Evolutionary conservation across 306 rosid species (phyloP), one percentile per base, ranked within the genome.

Genomic region (Citrullus mucosospermus): DNA sequence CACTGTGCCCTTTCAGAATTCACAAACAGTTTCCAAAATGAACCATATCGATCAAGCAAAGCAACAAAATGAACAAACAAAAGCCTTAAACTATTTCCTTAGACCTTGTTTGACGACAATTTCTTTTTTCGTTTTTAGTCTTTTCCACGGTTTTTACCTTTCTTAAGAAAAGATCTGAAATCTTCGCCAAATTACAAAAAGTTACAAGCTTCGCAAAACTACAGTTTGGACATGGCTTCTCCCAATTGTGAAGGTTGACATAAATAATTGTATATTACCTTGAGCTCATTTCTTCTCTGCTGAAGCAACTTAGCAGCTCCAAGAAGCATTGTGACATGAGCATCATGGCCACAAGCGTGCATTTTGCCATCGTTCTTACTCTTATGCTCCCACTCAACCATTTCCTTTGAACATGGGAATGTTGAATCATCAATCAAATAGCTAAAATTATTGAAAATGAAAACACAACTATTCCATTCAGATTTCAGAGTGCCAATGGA

Each of bases 341-440:
- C 83, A 70, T 88, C 91, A 75, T 90, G 91, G 48, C 93, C 93
- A 59, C 91, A 90, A 51, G 91, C 90, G 60, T 88, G 93, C 93
- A 90, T 84, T 82, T 84, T 87, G 10, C 93, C 87, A 15, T 57
- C 39, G 43, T 58, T 88, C 86, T 80, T 86, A 86, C 91, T 86
- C 85, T 89, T 89, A 66, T 84, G 84, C 79, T 87, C 90, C 93
- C 93, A 86, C 68, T 87, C 93, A 39, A 87, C 88, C 88, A 87
- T 17, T 89, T 89, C 91, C 91, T 89, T 80, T 63, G 3, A 60
- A 75, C 9, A 72, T 72, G 43, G 7, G 0, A 48, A 71, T 43
- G 20, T 48, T 3, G 5, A 39, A n/a, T 22, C 38, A 22, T 10
- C 56, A 69, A 18, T 69, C 56, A 48, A 22, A 46, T 71, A 12